Evolutionary conservation across 768 basidiomycete species (phyloP).

Genomic region (Dacryopinax spathularia): DNA sequence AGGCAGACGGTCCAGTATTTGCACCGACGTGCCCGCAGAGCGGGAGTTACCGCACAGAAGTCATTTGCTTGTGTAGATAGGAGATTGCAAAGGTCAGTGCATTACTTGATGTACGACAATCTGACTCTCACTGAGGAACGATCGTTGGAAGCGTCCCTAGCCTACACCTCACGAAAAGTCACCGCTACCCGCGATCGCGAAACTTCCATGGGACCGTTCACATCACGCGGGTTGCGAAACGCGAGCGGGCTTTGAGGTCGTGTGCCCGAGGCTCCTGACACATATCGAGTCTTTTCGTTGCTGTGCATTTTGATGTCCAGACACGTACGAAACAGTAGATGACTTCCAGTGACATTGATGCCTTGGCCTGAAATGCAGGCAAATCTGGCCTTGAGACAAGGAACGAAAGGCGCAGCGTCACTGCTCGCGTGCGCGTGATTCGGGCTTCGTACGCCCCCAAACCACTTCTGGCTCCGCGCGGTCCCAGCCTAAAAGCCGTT

Average conservation of each 20-base stretch:
- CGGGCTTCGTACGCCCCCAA: background rate
- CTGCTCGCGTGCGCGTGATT: too few species aligned
- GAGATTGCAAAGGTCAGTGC: too few species aligned
- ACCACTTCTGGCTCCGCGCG: slow-evolving; percentile 4
- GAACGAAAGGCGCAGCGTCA: background rate
- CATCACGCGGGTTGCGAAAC: slow-evolving; percentile 2
- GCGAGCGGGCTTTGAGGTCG: background rate
- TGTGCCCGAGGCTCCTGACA: background rate
- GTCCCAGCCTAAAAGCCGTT: background rate
- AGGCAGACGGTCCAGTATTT: too few species aligned
- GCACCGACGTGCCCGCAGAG: too few species aligned
- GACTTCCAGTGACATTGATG: background rate
- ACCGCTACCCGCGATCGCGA: background rate
- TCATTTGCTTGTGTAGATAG: too few species aligned
- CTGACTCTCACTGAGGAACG: too few species aligned
- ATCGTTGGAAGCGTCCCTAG: too few species aligned
- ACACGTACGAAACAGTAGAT: background rate
- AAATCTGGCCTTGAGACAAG: background rate
- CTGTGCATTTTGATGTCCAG: background rate
- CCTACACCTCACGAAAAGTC: too few species aligned
- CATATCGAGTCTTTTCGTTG: background rate
- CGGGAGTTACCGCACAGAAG: too few species aligned
- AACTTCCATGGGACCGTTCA: background rate
- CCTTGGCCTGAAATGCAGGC: background rate
- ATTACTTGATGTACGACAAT: too few species aligned